A percentile compares a stretch with the other conserved stretches of the same genome.
phyloP scores from a whole-genome alignment of 495 filamentous ascomycete genomes.

The Staphylotrichum longicolle region DNA sequence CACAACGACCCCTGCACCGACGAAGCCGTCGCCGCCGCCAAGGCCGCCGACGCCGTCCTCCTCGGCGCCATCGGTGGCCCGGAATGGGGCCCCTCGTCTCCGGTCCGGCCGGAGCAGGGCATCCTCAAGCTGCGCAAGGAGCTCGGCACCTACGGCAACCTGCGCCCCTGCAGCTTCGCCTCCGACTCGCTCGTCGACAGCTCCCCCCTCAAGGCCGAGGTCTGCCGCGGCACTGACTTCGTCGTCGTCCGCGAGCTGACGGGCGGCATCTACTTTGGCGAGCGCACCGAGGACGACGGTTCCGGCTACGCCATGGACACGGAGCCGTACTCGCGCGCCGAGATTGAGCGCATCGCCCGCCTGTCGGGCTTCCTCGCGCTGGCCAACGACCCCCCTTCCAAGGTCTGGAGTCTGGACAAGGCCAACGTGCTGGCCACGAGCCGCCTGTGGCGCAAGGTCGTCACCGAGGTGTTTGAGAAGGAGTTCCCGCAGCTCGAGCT shows the following conservation, averaged over 20 bases:
- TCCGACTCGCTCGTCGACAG: conserved; percentile 80
- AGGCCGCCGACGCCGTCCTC: conserved; percentile 86
- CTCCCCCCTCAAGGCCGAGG: conserved; percentile 83
- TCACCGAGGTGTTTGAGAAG: conserved; percentile 73
- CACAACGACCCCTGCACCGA: conserved; percentile 77
- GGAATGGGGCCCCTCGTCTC: conserved; percentile 85
- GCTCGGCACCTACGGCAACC: conserved; percentile 92
- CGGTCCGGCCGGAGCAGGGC: conserved; percentile 91
- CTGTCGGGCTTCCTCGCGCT: conserved; percentile 81
- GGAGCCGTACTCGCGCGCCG: conserved; percentile 80
- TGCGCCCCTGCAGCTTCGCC: conserved; percentile 96
- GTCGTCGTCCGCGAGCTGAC: conserved; percentile 94
- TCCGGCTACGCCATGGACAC: conserved; percentile 80
- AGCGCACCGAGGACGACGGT: conserved; percentile 75
- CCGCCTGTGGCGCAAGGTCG: conserved; percentile 85
- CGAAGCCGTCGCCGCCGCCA: conserved; percentile 79
- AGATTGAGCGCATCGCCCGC: conserved; percentile 87
- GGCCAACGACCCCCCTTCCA: conserved; percentile 71
- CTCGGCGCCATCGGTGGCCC: conserved; percentile 95
- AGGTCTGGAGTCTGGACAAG: conserved; percentile 92
- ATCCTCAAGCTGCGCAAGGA: conserved; percentile 91
- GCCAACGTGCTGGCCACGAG: conserved; percentile 93
- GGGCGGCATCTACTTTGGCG: conserved; percentile 95
- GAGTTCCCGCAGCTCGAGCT: conserved; percentile 89
- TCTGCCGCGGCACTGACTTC: conserved; percentile 89